Conservation (phyloP, 306 rosid genomes). For the Trifolium pratense region DNA sequence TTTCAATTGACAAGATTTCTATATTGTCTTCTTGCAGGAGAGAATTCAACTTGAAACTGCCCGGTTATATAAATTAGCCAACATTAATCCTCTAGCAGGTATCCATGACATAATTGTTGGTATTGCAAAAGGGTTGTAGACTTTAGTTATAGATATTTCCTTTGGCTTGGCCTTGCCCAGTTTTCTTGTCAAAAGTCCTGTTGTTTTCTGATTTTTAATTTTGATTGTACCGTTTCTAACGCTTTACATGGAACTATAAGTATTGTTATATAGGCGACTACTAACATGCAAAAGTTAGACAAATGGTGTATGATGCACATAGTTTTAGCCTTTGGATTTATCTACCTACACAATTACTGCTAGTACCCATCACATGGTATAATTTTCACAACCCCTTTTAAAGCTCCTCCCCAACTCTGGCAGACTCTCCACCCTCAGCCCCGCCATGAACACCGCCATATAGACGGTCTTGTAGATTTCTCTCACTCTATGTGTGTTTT, state of each 20-base stretch:
- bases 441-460: too few species aligned
- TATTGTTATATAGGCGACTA: not conserved
- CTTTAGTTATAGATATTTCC: constrained; percentile 17
- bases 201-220: constrained; percentile 18
- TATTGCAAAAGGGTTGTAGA: constrained; percentile 22
- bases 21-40: constrained; percentile 67
- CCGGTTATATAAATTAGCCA: constrained; percentile 83
- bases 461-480: too few species aligned
- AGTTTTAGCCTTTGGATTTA: too few species aligned
- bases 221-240: constrained; percentile 5
- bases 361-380: too few species aligned
- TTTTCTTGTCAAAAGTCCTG: constrained; percentile 15
- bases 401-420: too few species aligned
- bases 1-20: constrained; percentile 38
- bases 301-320: not conserved
- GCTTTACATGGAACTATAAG: constrained; percentile 19
- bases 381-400: too few species aligned
- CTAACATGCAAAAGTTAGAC: not conserved
- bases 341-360: too few species aligned
- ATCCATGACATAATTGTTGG: constrained; percentile 28
- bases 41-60: constrained; percentile 94
- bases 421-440: too few species aligned
- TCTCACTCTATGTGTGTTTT: too few species aligned
- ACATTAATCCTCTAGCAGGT: constrained; percentile 99
- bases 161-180: not conserved